Conservation (phyloP, 2,329 filamentous ascomycete species). For the Diaporthe citrichinensis region DNA sequence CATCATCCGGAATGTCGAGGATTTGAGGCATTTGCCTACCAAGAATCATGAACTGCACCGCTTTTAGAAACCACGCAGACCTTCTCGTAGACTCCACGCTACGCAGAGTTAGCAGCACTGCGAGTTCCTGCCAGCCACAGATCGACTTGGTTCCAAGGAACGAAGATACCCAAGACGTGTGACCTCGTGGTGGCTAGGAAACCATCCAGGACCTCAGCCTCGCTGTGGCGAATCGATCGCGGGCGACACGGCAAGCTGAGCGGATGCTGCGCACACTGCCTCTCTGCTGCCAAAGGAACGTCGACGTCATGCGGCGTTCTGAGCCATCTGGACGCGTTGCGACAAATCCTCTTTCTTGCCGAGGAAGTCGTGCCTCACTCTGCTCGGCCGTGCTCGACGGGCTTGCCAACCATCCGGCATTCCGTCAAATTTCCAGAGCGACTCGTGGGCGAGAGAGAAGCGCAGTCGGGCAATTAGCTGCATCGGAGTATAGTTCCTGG, state of each 20-base stretch:
- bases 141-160: background rate
- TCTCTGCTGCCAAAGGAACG: background rate
- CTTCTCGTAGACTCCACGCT: constrained; percentile 3
- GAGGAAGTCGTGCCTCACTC: constrained; percentile 17
- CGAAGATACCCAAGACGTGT: background rate
- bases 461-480: background rate
- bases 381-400: background rate
- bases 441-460: constrained; percentile 4
- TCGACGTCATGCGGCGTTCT: constrained; percentile 5
- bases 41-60: background rate
- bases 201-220: background rate
- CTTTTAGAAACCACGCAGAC: background rate
- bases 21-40: background rate
- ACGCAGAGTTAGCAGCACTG: background rate
- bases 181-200: background rate
- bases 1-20: background rate
- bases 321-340: constrained; percentile 14
- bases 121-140: background rate
- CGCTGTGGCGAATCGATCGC: background rate
- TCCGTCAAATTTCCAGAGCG: constrained; percentile 22
- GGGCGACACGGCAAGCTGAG: background rate
- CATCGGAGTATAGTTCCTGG: background rate
- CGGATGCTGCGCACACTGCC: constrained; percentile 1
- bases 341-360: background rate
- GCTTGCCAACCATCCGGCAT: background rate